Percentiles rank a stretch among this genome's conserved stretches.
These are phyloP conservation scores for Fraxinus baroniana DNA, from an alignment of 305 asterid genomes.

Conservation along the genomic window DNA sequence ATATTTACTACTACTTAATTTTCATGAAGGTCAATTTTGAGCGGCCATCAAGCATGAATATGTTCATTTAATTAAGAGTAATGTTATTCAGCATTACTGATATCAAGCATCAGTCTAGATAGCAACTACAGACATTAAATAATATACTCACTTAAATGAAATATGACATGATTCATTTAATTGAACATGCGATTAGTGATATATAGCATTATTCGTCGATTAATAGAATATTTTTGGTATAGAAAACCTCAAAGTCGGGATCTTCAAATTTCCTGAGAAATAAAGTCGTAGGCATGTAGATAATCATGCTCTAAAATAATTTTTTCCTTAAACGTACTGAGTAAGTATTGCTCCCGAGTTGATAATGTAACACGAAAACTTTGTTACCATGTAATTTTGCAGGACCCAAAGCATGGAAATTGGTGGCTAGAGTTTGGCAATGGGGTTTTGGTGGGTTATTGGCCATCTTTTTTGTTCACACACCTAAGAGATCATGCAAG, in stretches of 20 bases:
- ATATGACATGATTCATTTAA: too few species aligned
- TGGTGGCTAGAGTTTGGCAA: constrained; percentile 96
- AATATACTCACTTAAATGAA: too few species aligned
- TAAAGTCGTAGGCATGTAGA: background rate
- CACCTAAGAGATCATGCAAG: constrained; percentile 69
- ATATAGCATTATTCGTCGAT: too few species aligned
- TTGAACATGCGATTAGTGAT: too few species aligned
- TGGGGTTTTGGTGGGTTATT: constrained; percentile 76
- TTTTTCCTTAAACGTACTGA: background rate
- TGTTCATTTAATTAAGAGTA: background rate
- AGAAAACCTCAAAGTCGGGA: background rate
- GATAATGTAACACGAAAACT: background rate
- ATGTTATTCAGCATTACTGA: too few species aligned
- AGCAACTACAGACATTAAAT: too few species aligned
- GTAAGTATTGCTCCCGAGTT: background rate
- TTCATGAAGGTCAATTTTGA: background rate
- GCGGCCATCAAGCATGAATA: background rate
- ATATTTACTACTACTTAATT: background rate
- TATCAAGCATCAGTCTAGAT: too few species aligned
- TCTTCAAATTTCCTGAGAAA: background rate
- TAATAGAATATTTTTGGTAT: background rate
- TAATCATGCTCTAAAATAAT: background rate
- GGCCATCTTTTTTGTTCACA: constrained; percentile 81
- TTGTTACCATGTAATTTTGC: background rate
- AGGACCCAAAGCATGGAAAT: constrained; percentile 94